Conservation (phyloP, 192 early-diverging fungal genomes). For the Jimgerdemannia flammicorona region DNA sequence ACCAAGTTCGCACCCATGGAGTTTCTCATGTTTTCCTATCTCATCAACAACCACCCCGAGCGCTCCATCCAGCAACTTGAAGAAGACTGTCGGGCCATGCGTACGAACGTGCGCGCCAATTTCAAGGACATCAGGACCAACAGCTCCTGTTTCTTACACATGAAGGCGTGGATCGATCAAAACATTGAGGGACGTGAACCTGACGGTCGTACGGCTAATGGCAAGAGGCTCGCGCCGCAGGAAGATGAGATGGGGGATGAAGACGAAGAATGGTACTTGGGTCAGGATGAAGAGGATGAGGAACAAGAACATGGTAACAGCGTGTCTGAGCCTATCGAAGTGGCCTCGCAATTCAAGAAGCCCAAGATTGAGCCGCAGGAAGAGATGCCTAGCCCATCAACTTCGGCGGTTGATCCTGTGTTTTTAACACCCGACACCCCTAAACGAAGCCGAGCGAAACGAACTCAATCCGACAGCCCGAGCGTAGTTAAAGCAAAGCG, state of each 20-base stretch:
- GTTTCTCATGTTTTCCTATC: not conserved
- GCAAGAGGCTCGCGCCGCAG: not conserved
- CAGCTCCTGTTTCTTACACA: not conserved
- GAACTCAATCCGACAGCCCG: not conserved
- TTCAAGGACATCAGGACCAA: not conserved
- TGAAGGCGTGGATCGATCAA: not conserved
- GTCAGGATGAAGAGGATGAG: not conserved
- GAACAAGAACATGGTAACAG: not conserved
- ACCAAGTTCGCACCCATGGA: not conserved
- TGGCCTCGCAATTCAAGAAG: not conserved
- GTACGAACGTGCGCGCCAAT: not conserved
- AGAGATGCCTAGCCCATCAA: slow-evolving; percentile 8
- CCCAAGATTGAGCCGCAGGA: not conserved
- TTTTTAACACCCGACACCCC: not conserved
- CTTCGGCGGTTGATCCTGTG: slow-evolving; percentile 3
- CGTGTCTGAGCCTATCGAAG: not conserved
- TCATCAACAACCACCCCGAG: not conserved
- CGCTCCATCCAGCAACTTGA: not conserved
- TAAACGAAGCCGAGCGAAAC: not conserved
- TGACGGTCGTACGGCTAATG: not conserved
- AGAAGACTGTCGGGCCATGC: not conserved
- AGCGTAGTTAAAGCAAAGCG: not conserved
- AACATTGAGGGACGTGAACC: not conserved
- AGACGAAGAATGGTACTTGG: not conserved
- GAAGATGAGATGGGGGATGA: not conserved